Percentiles rank a stretch among this genome's conserved stretches.
phyloP scores from a whole-genome alignment of 352 stramenopile species.

The Phytopythium ostracodes region DNA sequence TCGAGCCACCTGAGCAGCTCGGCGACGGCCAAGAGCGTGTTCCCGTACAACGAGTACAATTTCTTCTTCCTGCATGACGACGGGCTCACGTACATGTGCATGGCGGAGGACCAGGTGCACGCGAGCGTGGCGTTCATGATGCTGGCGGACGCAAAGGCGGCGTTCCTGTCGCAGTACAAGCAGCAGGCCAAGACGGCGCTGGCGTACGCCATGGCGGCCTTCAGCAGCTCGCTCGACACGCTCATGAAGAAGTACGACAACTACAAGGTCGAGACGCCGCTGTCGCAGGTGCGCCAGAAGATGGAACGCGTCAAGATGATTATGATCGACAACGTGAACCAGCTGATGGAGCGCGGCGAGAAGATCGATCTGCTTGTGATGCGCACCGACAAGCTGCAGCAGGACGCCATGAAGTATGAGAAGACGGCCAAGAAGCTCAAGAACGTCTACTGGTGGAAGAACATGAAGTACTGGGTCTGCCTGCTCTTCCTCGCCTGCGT shows the following conservation, averaged over 20 bases:
- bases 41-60: constrained; percentile 74
- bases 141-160: constrained; percentile 58
- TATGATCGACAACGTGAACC: constrained; percentile 99
- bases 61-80: constrained; percentile 80
- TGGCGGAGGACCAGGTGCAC: constrained; percentile 76
- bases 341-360: constrained; percentile 97
- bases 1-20: constrained; percentile 8
- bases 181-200: constrained; percentile 61
- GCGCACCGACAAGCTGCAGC: constrained; percentile 91
- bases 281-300: constrained; percentile 88
- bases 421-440: constrained; percentile 91
- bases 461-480: constrained; percentile 76
- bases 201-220: constrained; percentile 65
- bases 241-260: constrained; percentile 88
- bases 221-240: constrained; percentile 48
- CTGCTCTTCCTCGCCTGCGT: constrained; percentile 43
- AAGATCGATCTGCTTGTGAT: constrained; percentile 94
- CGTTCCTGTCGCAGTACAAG: constrained; percentile 64
- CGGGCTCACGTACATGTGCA: constrained; percentile 79
- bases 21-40: constrained; percentile 47
- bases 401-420: constrained; percentile 97
- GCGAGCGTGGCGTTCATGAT: constrained; percentile 71
- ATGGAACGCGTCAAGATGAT: constrained; percentile 98
- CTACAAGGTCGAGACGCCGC: constrained; percentile 71
- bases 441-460: constrained; percentile 87